A percentile compares a stretch with the other conserved stretches of the same genome.
These are phyloP conservation scores for Petunia hybrid DNA, from an alignment of 305 asterid species.

Conservation along the genomic window DNA sequence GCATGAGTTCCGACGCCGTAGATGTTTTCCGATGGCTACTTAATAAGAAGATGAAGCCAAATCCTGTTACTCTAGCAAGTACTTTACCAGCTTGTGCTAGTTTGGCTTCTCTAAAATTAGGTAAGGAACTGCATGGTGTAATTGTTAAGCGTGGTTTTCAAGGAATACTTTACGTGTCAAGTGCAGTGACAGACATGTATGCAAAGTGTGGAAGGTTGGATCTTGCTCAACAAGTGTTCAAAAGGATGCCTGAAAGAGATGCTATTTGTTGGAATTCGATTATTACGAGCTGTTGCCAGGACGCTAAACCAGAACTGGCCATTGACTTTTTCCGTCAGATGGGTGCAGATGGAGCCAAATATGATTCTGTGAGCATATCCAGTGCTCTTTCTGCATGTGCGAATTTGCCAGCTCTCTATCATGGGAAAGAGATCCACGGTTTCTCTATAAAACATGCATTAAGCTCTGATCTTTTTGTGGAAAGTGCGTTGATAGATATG, in stretches of 20 bases:
- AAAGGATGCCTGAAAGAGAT: slow-evolving; percentile 62
- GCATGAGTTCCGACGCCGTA: slow-evolving; percentile 69
- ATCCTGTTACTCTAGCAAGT: slow-evolving; percentile 84
- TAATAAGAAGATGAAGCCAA: slow-evolving; percentile 65
- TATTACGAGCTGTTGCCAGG: slow-evolving; percentile 72
- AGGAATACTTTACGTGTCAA: slow-evolving; percentile 66
- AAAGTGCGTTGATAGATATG: slow-evolving; percentile 76
- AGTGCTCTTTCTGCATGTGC: slow-evolving; percentile 84
- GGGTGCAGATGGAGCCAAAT: slow-evolving; percentile 64
- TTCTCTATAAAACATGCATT: slow-evolving; percentile 63
- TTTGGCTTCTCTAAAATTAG: slow-evolving; percentile 60
- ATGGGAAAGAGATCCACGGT: slow-evolving; percentile 77
- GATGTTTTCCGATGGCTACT: slow-evolving; percentile 60
- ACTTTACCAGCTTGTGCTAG: slow-evolving; percentile 85
- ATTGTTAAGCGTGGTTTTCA: slow-evolving; percentile 63
- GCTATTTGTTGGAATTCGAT: slow-evolving; percentile 84
- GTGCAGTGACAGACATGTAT: slow-evolving; percentile 83
- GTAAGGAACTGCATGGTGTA: slow-evolving; percentile 75
- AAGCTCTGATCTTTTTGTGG: slow-evolving; percentile 56
- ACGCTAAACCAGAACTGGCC: slow-evolving; percentile 73
- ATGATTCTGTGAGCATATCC: slow-evolving; percentile 77
- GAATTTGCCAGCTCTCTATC: slow-evolving; percentile 60
- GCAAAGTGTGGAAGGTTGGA: slow-evolving; percentile 85
- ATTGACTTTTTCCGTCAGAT: slow-evolving; percentile 65
- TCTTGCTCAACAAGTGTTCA: slow-evolving; percentile 60